Evolutionary conservation across 371 early-diverging fungal genomes (phyloP), one percentile per base, ranked within the genome.

Genomic region (Mucor indicus): DNA sequence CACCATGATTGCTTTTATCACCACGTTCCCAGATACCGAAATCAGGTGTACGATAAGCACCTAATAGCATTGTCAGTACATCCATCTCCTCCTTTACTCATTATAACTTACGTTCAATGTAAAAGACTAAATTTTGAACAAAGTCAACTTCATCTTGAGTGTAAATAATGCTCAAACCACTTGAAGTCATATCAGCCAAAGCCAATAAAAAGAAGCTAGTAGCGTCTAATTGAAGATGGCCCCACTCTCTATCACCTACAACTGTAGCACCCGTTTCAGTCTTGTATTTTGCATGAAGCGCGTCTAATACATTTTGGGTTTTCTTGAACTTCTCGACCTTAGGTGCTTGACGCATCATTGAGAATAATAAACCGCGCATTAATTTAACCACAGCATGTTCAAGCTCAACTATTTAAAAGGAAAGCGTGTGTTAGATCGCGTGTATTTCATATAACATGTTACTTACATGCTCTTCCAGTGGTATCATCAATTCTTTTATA

Each of bases 11-110:
- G 38, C 83, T 81, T 66, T 93, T 93, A 70, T 92, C 87, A 41
- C 94, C 94, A 33, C 94, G 74, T 60, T 93, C 94, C 94, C 94
- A 92, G 41, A 90, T 86, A 38, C 92, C 92, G 63, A 87, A 92
- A 48, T 93, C 94, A 2, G 92, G 92, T 0, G 91, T 92, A 36
- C 88, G 75, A 55, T 81, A 75, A 22, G 77, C 77, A 10, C 67
- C 72, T 71, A 30, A 38, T 19, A 6, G 24, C 12, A 3, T 3
- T n/a, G 8, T 12, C 16, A 12, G 31, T 1, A n/a, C 6, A 6
- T 10, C 32, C n/a, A n/a, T n/a, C n/a, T n/a, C n/a, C n/a, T n/a
- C n/a, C n/a, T n/a, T n/a, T n/a, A n/a, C n/a, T n/a, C 43, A 13
- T 22, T 11, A 30, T 25, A 3, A 15, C 64, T 51, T 59, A 64